These are phyloP conservation scores for Moesziomyces globuligerus DNA, from an alignment of 1,284 basidiomycete species.

Conservation along the genomic window DNA sequence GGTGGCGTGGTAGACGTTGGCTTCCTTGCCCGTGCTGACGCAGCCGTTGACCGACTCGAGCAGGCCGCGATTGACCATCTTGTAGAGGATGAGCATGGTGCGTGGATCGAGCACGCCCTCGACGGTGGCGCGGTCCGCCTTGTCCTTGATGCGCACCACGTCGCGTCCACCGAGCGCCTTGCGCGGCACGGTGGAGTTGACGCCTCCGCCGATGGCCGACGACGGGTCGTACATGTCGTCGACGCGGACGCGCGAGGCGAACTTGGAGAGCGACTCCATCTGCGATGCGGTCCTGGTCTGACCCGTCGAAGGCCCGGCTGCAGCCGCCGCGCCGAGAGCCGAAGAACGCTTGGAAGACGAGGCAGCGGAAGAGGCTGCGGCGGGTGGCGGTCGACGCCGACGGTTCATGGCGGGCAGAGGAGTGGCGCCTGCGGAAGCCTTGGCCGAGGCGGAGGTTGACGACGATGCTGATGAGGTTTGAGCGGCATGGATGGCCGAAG, in stretches of 20 bases:
- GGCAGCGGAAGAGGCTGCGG: conserved; percentile 2
- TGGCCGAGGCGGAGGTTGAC: conserved; percentile 10
- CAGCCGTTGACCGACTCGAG: conserved; percentile 61
- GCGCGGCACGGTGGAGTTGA: conserved; percentile 59
- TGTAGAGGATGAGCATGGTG: conserved; percentile 65
- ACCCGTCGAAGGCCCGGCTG: conserved; percentile 18
- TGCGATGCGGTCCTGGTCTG: conserved; percentile 54
- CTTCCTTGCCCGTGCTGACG: conserved; percentile 65
- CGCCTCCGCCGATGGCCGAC: conserved; percentile 56
- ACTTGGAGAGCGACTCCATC: conserved; percentile 57
- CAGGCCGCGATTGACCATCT: conserved; percentile 62
- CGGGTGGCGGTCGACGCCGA: conserved; percentile 14
- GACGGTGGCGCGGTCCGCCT: conserved; percentile 65
- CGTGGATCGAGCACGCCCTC: conserved; percentile 66
- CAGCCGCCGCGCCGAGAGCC: conserved; percentile 6
- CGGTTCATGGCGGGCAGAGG: conserved; percentile 56
- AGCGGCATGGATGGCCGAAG: conserved; percentile 36
- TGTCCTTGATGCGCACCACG: conserved; percentile 60
- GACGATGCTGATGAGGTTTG: conserved; percentile 6
- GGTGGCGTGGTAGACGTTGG: conserved; percentile 65
- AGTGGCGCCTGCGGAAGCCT: conserved; percentile 2
- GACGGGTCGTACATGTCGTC: conserved; percentile 61
- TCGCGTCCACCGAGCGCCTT: conserved; percentile 56
- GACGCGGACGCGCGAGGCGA: conserved; percentile 57
- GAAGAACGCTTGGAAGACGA: conserved; percentile 1